phyloP scores from a whole-genome alignment of 257 asterid species.

The Penstemon barbatus region DNA sequence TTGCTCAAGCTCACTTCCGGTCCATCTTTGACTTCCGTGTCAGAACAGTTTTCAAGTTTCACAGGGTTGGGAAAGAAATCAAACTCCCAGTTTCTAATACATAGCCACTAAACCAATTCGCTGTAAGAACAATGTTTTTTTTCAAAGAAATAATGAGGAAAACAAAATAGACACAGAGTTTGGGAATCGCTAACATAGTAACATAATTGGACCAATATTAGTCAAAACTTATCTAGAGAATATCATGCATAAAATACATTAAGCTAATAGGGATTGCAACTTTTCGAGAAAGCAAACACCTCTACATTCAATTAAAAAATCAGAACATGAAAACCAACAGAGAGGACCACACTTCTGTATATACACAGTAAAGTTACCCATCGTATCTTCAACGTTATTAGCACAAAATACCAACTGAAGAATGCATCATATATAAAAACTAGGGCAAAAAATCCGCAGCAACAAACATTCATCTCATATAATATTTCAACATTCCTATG shows the following conservation, averaged over 20 bases:
- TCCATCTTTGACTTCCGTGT: not conserved
- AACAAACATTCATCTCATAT: conserved; percentile 20
- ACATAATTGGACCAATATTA: not conserved
- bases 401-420: not conserved
- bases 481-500: conserved; percentile 8
- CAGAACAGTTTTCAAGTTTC: not conserved
- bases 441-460: not conserved
- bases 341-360: not conserved
- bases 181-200: conserved; percentile 1
- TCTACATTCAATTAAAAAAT: not conserved
- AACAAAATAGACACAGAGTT: not conserved
- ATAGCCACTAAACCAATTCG: not conserved
- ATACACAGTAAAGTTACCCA: not conserved
- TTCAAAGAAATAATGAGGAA: not conserved
- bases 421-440: not conserved
- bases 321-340: not conserved
- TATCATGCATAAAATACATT: conserved; percentile 4
- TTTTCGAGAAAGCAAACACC: not conserved
- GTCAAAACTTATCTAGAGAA: not conserved
- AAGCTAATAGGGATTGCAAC: not conserved
- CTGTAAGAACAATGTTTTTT: not conserved
- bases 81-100: not conserved
- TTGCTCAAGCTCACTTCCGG: not conserved
- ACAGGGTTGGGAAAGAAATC: not conserved
- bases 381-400: conserved; percentile 2